These are phyloP conservation scores for Tanacetum coccineum DNA, from an alignment of 129 eudicot species.

Conservation along the genomic window DNA sequence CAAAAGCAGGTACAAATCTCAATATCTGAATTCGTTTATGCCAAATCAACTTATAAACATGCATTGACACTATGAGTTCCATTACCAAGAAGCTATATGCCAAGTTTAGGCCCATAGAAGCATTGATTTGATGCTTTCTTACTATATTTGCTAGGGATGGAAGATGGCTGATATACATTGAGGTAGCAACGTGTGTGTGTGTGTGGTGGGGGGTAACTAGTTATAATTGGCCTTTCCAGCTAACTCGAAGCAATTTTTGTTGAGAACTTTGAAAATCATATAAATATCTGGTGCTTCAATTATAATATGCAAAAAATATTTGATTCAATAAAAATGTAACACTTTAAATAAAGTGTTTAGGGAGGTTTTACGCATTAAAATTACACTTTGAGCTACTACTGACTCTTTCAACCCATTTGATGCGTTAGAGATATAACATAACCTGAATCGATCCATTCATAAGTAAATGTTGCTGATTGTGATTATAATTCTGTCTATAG, in stretches of 20 bases:
- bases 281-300: too few relatives aligned
- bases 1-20: conserved; percentile 71
- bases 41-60: not conserved
- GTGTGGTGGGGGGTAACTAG: too few relatives aligned
- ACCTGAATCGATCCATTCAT: not conserved
- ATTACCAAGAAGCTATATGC: too few relatives aligned
- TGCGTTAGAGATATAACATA: not conserved
- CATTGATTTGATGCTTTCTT: too few relatives aligned
- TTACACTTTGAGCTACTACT: not conserved
- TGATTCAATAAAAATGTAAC: not conserved
- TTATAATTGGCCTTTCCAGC: not conserved
- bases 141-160: too few relatives aligned
- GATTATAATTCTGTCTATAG: not conserved
- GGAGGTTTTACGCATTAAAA: not conserved
- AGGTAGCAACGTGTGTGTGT: too few relatives aligned
- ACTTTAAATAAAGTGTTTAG: not conserved
- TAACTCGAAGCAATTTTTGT: too few relatives aligned
- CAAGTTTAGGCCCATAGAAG: too few relatives aligned
- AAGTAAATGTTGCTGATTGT: conserved; percentile 13
- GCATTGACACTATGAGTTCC: too few relatives aligned
- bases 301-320: too few relatives aligned
- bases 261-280: too few relatives aligned
- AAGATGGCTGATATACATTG: too few relatives aligned
- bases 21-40: conserved; percentile 1
- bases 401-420: not conserved